phyloP scores from a whole-genome alignment of 768 basidiomycete genomes.

The Phanerochaete sordida region DNA sequence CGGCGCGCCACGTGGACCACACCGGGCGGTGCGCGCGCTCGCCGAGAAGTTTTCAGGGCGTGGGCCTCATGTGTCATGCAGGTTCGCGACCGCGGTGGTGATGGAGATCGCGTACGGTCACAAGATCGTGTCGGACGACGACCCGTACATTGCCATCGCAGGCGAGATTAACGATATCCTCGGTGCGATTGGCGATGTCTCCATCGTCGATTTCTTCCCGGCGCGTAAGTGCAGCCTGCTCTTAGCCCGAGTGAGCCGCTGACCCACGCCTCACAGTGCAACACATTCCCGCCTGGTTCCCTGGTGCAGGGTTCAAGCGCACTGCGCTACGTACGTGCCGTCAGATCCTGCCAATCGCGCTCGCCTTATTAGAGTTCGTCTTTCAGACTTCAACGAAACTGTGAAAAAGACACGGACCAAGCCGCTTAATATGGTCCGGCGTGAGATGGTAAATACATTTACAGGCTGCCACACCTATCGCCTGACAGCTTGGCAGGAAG shows the following conservation, averaged over 20 bases:
- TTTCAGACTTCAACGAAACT: slow-evolving; percentile 13
- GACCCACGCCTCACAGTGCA: slow-evolving; percentile 5
- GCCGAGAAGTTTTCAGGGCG: too few relatives aligned
- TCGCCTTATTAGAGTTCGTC: too few relatives aligned
- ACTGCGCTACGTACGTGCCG: slow-evolving; percentile 7
- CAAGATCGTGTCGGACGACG: slow-evolving; percentile 25
- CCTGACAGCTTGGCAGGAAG: background rate
- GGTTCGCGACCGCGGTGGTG: slow-evolving; percentile 25
- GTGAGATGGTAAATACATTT: background rate
- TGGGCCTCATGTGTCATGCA: background rate
- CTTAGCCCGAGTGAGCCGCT: too few relatives aligned
- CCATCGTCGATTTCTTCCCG: background rate
- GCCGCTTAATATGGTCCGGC: background rate
- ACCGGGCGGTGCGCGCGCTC: background rate
- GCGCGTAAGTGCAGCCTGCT: too few relatives aligned
- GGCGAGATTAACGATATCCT: slow-evolving; percentile 8
- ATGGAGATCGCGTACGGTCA: slow-evolving; percentile 32
- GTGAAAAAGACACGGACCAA: slow-evolving; percentile 12
- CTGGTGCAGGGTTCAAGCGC: slow-evolving; percentile 2
- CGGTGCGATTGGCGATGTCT: background rate
- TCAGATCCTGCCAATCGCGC: slow-evolving; percentile 21
- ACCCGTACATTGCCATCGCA: slow-evolving; percentile 25
- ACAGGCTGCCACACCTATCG: background rate
- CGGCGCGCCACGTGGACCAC: slow-evolving; percentile 18
- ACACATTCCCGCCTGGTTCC: slow-evolving; percentile 8